phyloP scores from a whole-genome alignment of 345 rosid species.

The Euphorbia pulcherrima region DNA sequence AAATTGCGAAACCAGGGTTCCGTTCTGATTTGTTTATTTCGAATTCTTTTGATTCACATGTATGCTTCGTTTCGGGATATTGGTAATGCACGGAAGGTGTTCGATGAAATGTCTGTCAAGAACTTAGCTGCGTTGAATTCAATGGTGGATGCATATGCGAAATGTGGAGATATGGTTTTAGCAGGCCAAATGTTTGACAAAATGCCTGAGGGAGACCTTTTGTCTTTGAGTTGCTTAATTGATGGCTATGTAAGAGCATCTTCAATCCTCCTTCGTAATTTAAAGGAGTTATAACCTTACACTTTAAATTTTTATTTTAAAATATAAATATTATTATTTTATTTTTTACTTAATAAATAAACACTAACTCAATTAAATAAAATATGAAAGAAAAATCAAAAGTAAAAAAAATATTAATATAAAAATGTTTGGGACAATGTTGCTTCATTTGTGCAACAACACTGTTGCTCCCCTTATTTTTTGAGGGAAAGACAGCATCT shows the following conservation, averaged over 20 bases:
- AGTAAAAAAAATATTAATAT: too few species aligned
- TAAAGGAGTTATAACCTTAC: too few species aligned
- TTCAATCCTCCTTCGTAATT: too few species aligned
- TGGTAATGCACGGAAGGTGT: conserved; percentile 47
- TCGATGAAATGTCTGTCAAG: conserved; percentile 56
- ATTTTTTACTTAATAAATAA: too few species aligned
- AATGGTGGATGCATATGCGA: conserved; percentile 68
- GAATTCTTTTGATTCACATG: conserved; percentile 67
- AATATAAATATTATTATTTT: too few species aligned
- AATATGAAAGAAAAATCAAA: too few species aligned
- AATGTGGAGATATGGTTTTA: conserved; percentile 50
- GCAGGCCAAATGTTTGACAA: conserved; percentile 54
- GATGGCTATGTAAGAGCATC: conserved; percentile 92
- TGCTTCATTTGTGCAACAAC: too few species aligned
- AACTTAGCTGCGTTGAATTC: conserved; percentile 78
- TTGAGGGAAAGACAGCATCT: too few species aligned
- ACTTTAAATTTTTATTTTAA: too few species aligned
- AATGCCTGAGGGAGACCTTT: conserved; percentile 62
- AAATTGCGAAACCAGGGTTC: conserved; percentile 46
- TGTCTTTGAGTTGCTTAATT: conserved; percentile 82
- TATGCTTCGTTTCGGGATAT: conserved; percentile 46
- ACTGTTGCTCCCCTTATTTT: too few species aligned
- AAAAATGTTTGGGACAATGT: too few species aligned
- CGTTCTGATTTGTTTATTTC: conserved; percentile 51
- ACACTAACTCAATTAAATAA: too few species aligned